Conservation (phyloP, 2,329 filamentous ascomycete species). For the Trichoderma harzianum region DNA sequence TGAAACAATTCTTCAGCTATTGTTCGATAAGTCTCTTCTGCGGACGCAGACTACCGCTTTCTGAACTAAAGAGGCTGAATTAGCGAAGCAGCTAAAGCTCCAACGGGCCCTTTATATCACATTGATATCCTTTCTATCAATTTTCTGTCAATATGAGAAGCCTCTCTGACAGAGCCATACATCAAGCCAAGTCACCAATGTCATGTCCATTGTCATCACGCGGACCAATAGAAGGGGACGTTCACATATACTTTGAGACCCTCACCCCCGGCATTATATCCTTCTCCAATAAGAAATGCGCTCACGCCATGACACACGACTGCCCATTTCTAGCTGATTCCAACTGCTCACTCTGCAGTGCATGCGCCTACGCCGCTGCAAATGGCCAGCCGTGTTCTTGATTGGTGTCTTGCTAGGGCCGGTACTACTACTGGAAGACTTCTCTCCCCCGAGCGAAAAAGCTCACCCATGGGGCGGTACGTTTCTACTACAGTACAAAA, state of each 20-base stretch:
- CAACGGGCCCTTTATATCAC: neutral
- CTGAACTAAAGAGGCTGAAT: neutral
- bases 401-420: neutral
- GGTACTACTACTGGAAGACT: neutral
- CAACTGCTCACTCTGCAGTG: slow-evolving; percentile 26
- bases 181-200: slow-evolving; percentile 3
- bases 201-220: neutral
- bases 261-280: slow-evolving; percentile 19
- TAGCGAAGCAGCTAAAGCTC: neutral
- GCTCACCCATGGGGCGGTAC: neutral
- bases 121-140: neutral
- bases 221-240: neutral
- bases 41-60: neutral
- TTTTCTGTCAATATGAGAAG: neutral
- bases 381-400: slow-evolving; percentile 27
- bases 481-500: neutral
- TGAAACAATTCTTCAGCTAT: neutral
- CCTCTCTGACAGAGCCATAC: neutral
- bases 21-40: neutral
- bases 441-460: neutral
- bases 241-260: neutral
- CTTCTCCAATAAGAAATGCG: slow-evolving; percentile 30
- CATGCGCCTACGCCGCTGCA: slow-evolving; percentile 25
- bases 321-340: slow-evolving; percentile 31
- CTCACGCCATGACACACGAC: slow-evolving; percentile 26